A percentile compares a stretch with the other conserved stretches of the same genome.
phyloP scores from a whole-genome alignment of 2,329 filamentous ascomycete species.

The Bisporella sp. region DNA sequence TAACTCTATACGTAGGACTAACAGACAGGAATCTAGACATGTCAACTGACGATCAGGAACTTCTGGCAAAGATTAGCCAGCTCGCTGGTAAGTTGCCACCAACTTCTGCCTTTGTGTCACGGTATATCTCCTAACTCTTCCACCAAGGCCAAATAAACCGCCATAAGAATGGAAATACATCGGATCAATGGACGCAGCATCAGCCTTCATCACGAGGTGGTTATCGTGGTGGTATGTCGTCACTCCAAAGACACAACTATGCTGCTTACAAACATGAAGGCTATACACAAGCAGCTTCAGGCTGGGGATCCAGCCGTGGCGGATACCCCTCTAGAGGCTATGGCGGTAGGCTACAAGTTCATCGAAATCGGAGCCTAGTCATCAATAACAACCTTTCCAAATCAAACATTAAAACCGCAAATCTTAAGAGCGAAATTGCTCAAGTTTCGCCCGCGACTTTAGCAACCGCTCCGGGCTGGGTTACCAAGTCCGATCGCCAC shows the following conservation, averaged over 20 bases:
- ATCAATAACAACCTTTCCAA: slow-evolving; percentile 38
- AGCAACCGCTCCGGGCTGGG: slow-evolving; percentile 43
- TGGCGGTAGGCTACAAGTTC: slow-evolving; percentile 34
- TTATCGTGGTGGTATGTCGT: slow-evolving; percentile 14
- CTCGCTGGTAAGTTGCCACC: slow-evolving; percentile 44
- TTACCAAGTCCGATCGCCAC: slow-evolving; percentile 68
- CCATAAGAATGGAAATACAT: slow-evolving; percentile 57
- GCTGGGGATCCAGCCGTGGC: slow-evolving; percentile 22
- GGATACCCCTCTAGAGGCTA: slow-evolving; percentile 19
- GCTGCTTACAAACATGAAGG: slow-evolving; percentile 10
- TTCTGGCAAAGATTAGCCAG: slow-evolving; percentile 48
- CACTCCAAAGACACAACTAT: not conserved
- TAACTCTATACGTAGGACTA: slow-evolving; percentile 9
- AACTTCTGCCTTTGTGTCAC: slow-evolving; percentile 31
- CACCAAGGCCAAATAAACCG: slow-evolving; percentile 68
- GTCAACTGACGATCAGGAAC: slow-evolving; percentile 48
- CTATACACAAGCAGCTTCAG: slow-evolving; percentile 16
- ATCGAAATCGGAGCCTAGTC: slow-evolving; percentile 57
- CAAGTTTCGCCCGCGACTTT: slow-evolving; percentile 7
- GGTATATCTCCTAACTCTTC: slow-evolving; percentile 1
- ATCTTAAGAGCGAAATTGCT: slow-evolving; percentile 11
- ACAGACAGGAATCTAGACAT: slow-evolving; percentile 22
- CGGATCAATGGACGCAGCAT: slow-evolving; percentile 22
- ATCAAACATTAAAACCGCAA: slow-evolving; percentile 15
- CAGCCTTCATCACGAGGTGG: slow-evolving; percentile 7